Evolutionary conservation across 108 stramenopile species (phyloP).

Genomic region (Chaetoceros muelleri): DNA sequence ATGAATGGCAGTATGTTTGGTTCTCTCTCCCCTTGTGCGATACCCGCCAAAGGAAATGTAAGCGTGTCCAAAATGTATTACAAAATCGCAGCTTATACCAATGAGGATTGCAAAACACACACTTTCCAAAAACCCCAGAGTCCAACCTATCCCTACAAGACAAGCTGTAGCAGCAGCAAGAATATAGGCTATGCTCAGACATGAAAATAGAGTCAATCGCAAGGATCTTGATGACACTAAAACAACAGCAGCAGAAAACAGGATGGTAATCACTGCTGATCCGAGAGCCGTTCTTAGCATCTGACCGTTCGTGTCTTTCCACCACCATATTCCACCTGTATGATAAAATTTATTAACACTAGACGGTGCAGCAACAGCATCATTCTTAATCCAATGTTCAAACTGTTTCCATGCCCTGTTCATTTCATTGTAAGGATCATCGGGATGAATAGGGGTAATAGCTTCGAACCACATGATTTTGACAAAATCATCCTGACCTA

Average conservation of each 20-base stretch:
- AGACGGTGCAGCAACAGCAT: conserved; percentile 13
- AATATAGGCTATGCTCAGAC: conserved; percentile 32
- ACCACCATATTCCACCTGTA: conserved; percentile 28
- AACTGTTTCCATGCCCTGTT: conserved; percentile 25
- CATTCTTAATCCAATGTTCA: conserved; percentile 34
- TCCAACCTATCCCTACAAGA: conserved; percentile 36
- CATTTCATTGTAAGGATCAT: conserved; percentile 22
- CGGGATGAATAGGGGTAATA: background rate
- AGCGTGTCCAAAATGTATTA: conserved; percentile 44
- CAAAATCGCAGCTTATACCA: conserved; percentile 39
- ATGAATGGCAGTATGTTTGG: conserved; percentile 24
- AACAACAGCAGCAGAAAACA: conserved; percentile 25
- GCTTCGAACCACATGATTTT: conserved; percentile 10
- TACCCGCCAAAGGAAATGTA: conserved; percentile 22
- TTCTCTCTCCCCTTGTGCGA: conserved; percentile 13
- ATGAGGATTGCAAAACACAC: conserved; percentile 52
- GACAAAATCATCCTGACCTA: conserved; percentile 19
- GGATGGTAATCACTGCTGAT: conserved; percentile 10
- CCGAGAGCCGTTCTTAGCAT: conserved; percentile 11
- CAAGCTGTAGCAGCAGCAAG: conserved; percentile 35
- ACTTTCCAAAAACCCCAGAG: conserved; percentile 33
- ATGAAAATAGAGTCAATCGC: conserved; percentile 25
- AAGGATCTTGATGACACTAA: conserved; percentile 30
- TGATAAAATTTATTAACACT: conserved; percentile 17
- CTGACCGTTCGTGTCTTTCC: conserved; percentile 36